Conservation (phyloP, 2,329 filamentous ascomycete genomes). For the Lasiodiplodia hormozganensis region DNA sequence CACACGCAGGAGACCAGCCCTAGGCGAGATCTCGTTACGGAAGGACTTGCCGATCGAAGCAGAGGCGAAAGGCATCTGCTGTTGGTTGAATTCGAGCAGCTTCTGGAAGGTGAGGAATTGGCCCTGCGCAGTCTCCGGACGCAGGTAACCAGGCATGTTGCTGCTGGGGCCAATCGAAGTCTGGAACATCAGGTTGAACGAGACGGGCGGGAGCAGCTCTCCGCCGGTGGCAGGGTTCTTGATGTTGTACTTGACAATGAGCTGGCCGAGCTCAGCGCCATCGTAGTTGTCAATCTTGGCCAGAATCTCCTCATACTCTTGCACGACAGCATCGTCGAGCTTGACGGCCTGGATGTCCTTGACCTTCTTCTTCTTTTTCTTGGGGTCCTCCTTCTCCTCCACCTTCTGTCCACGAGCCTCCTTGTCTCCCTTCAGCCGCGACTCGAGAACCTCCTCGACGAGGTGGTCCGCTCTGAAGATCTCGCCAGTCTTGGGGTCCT, state of each 20-base stretch:
- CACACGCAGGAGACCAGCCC: slow-evolving; percentile 88
- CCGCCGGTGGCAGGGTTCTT: slow-evolving; percentile 83
- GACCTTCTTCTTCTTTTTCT: slow-evolving; percentile 87
- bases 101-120: slow-evolving; percentile 98
- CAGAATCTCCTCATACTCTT: slow-evolving; percentile 90
- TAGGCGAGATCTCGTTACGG: slow-evolving; percentile 96
- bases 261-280: slow-evolving; percentile 80
- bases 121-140: slow-evolving; percentile 95
- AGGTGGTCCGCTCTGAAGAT: slow-evolving; percentile 96
- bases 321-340: slow-evolving; percentile 82
- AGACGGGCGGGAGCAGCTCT: slow-evolving; percentile 78
- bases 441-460: slow-evolving; percentile 91
- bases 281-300: slow-evolving; percentile 96
- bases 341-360: slow-evolving; percentile 80
- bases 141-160: slow-evolving; percentile 82
- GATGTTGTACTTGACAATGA: slow-evolving; percentile 92
- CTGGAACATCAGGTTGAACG: slow-evolving; percentile 99
- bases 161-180: slow-evolving; percentile 92
- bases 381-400: slow-evolving; percentile 75
- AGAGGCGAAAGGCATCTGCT: slow-evolving; percentile 94
- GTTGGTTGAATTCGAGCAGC: slow-evolving; percentile 94
- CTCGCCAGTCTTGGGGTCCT: slow-evolving; percentile 96
- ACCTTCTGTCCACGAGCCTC: slow-evolving; percentile 84
- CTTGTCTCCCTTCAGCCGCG: slow-evolving; percentile 86
- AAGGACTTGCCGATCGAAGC: slow-evolving; percentile 98